These are phyloP conservation scores for Emergomyces pasteurianus DNA, from an alignment of 2,329 filamentous ascomycete species.

Conservation along the genomic window DNA sequence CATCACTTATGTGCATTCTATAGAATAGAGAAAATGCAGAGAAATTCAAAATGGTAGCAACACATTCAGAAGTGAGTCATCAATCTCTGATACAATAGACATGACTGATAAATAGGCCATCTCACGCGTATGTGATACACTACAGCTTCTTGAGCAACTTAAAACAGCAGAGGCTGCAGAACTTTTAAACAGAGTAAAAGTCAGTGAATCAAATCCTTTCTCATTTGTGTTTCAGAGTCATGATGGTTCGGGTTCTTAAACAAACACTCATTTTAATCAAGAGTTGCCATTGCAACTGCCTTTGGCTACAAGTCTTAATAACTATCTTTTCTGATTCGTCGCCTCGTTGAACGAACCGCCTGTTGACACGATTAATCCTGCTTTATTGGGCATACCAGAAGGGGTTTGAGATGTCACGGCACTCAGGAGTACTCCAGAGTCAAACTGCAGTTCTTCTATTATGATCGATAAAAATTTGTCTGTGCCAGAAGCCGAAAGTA, in stretches of 20 bases:
- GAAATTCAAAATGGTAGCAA: too few species aligned
- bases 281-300: constrained; percentile 1
- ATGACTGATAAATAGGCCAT: neutral
- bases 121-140: neutral
- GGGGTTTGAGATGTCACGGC: neutral
- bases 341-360: neutral
- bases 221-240: too few species aligned
- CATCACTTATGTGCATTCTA: too few species aligned
- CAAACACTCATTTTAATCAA: neutral
- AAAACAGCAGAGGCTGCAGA: constrained; percentile 4
- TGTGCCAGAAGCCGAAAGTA: neutral
- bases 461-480: neutral
- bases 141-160: constrained; percentile 5
- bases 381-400: neutral
- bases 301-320: constrained; percentile 8
- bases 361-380: constrained; percentile 1
- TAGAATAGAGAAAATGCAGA: too few species aligned
- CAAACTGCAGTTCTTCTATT: neutral
- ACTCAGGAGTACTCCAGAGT: neutral
- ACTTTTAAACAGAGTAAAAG: too few species aligned
- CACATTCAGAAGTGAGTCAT: too few species aligned
- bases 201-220: too few species aligned
- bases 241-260: neutral
- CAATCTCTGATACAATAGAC: too few species aligned
- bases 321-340: neutral